phyloP scores from a whole-genome alignment of 768 basidiomycete species.

The Holtermannia corniformis region DNA sequence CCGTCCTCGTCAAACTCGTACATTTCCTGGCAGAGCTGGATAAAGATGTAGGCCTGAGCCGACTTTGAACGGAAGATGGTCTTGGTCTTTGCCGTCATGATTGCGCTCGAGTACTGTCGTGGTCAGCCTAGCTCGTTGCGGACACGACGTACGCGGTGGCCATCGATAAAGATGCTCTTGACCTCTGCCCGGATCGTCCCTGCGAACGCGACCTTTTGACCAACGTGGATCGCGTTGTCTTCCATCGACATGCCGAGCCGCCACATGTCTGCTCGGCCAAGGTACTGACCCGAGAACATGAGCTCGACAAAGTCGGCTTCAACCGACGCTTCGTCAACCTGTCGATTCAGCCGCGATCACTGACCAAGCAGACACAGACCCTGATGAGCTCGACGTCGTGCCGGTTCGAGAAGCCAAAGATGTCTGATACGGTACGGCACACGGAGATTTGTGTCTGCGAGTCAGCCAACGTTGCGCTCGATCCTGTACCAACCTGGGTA shows the following conservation, averaged over 20 bases:
- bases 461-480: not conserved
- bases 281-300: conserved; percentile 86
- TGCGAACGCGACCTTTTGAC: conserved; percentile 77
- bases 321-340: conserved; percentile 56
- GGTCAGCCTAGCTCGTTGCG: not conserved
- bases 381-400: conserved; percentile 64
- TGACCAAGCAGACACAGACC: conserved; percentile 41
- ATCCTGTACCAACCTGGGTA: not conserved
- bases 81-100: conserved; percentile 73
- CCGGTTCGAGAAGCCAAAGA: conserved; percentile 61
- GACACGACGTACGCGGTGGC: conserved; percentile 50
- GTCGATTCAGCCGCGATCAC: conserved; percentile 9
- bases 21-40: conserved; percentile 89
- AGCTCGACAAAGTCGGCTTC: conserved; percentile 57
- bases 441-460: conserved; percentile 55
- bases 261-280: conserved; percentile 97
- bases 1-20: conserved; percentile 97
- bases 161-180: conserved; percentile 62
- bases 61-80: conserved; percentile 81
- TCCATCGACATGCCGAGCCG: conserved; percentile 71
- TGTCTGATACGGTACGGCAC: conserved; percentile 61
- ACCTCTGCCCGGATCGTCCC: conserved; percentile 68
- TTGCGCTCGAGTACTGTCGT: conserved; percentile 52
- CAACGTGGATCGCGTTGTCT: conserved; percentile 68
- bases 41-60: conserved; percentile 84